Evolutionary conservation across 2,329 filamentous ascomycete species (phyloP).

Genomic region (Bipolaris zeicola): DNA sequence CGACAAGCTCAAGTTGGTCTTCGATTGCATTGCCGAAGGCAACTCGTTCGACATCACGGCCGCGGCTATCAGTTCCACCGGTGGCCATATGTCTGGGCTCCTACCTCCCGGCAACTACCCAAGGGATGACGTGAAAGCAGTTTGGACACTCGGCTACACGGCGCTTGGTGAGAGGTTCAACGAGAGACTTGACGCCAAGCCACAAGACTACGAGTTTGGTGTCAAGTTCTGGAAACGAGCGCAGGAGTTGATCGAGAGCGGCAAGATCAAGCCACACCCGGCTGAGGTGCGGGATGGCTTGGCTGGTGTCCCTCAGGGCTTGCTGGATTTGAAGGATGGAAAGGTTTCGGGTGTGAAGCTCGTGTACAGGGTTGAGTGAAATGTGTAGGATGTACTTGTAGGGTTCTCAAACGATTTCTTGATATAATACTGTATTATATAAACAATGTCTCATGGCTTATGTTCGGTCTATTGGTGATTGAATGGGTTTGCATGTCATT

Average conservation of each 20-base stretch:
- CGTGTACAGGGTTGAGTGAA: conserved; percentile 32
- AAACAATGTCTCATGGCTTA: too few species aligned
- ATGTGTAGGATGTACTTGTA: neutral
- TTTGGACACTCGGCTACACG: conserved; percentile 52
- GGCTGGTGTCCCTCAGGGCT: conserved; percentile 37
- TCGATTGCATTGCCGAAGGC: conserved; percentile 55
- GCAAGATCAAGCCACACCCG: conserved; percentile 44
- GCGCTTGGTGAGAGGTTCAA: conserved; percentile 49
- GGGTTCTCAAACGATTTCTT: neutral
- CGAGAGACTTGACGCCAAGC: conserved; percentile 31
- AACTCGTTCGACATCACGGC: conserved; percentile 24
- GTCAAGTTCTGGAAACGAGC: neutral
- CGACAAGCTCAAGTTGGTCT: conserved; percentile 52
- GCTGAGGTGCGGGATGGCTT: conserved; percentile 36
- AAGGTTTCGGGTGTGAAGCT: conserved; percentile 46
- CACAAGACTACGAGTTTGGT: neutral
- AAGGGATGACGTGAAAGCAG: conserved; percentile 53
- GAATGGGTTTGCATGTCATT: neutral
- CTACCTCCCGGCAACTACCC: conserved; percentile 42
- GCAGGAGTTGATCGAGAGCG: conserved; percentile 32
- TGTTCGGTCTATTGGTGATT: too few species aligned
- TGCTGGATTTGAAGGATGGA: conserved; percentile 40
- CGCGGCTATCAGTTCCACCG: conserved; percentile 30
- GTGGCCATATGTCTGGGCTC: conserved; percentile 27
- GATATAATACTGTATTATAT: neutral